phyloP scores from a whole-genome alignment of 768 basidiomycete genomes.

The Mycena galopus region DNA sequence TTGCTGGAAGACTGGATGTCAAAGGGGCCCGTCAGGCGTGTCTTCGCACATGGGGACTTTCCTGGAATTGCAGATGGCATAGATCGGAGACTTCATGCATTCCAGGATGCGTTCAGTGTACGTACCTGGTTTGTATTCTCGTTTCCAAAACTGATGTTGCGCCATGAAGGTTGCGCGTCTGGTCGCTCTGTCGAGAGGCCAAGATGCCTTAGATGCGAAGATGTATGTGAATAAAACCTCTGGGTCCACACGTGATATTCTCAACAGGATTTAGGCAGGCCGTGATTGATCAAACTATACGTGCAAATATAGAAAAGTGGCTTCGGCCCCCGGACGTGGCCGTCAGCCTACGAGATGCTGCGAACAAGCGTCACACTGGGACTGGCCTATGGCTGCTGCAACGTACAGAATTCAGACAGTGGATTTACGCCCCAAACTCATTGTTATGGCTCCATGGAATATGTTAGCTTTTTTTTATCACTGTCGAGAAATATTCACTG shows the following conservation, averaged over 20 bases:
- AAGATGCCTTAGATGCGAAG: neutral
- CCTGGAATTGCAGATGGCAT: neutral
- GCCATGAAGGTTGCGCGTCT: neutral
- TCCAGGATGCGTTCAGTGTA: slow-evolving; percentile 18
- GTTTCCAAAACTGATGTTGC: neutral
- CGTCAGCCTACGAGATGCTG: neutral
- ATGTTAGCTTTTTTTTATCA: neutral
- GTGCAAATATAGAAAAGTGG: neutral
- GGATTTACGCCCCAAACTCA: slow-evolving; percentile 12
- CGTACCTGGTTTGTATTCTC: neutral
- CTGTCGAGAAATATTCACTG: neutral
- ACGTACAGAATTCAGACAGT: neutral
- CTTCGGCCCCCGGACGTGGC: slow-evolving; percentile 2
- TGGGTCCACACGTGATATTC: neutral
- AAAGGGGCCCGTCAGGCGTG: neutral
- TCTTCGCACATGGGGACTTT: slow-evolving; percentile 1
- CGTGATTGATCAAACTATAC: neutral
- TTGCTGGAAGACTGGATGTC: neutral
- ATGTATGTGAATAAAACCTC: neutral
- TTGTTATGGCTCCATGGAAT: slow-evolving; percentile 22
- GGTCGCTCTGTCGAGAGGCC: neutral
- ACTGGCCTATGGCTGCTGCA: slow-evolving; percentile 5
- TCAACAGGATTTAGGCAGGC: neutral
- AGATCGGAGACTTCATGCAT: slow-evolving; percentile 3
- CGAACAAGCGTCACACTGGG: neutral